phyloP scores from a whole-genome alignment of 108 stramenopile genomes.

The Nitzschia palea region DNA sequence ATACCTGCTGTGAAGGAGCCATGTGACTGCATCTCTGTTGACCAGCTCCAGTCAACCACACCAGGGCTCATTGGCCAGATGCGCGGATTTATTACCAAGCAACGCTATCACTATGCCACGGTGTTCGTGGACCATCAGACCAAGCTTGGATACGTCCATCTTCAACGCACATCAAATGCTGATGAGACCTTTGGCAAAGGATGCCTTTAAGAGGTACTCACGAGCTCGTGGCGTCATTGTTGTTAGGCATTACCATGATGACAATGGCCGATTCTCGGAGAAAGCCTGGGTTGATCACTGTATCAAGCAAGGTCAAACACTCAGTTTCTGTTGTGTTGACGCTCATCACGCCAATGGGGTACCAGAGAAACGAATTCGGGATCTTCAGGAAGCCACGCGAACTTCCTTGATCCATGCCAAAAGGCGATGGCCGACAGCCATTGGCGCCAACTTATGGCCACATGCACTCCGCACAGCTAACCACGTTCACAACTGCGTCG shows the following conservation, averaged over 20 bases:
- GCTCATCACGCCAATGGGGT: constrained; percentile 56
- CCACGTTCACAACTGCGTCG: constrained; percentile 22
- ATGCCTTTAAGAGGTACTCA: constrained; percentile 38
- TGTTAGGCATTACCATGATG: constrained; percentile 39
- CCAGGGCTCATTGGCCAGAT: constrained; percentile 36
- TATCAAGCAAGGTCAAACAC: constrained; percentile 13
- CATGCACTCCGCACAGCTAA: constrained; percentile 37
- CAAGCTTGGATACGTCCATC: constrained; percentile 30
- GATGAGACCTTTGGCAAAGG: constrained; percentile 43
- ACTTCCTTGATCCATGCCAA: constrained; percentile 32
- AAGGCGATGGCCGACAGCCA: constrained; percentile 41
- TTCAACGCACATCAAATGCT: constrained; percentile 23
- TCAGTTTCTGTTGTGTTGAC: constrained; percentile 38
- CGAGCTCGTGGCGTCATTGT: constrained; percentile 6
- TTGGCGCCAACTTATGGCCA: constrained; percentile 32
- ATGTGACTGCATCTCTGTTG: constrained; percentile 29
- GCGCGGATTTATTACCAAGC: constrained; percentile 23
- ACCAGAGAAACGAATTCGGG: constrained; percentile 41
- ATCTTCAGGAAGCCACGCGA: constrained; percentile 29
- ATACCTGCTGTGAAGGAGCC: constrained; percentile 9
- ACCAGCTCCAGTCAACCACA: constrained; percentile 23
- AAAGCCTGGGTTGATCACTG: constrained; percentile 7
- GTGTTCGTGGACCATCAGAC: constrained; percentile 40
- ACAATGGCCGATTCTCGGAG: constrained; percentile 43
- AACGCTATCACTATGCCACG: constrained; percentile 31